Base-by-base conservation (phyloP, 2,329 filamentous ascomycete genomes). In the Elsinoe fawcettii region DNA sequence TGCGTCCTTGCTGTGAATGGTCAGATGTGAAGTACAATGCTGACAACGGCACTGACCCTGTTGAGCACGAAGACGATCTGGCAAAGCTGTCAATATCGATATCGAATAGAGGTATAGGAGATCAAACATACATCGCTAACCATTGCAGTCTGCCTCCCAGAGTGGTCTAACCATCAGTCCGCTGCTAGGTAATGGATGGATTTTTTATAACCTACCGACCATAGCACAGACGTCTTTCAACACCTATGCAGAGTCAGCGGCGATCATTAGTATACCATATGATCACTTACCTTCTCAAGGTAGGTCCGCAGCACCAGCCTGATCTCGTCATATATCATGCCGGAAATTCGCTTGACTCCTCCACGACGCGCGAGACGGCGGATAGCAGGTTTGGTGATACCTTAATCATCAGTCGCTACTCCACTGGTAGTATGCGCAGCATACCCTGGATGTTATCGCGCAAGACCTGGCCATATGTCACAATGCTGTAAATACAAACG, bases 321-420 rank as follows among this genome's bases (percentile, higher is more conserved):
- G 67, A 86, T 89, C 79, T 90, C 84, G 73, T 87, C 86, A 79
- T 89, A 89, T 78, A 89, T 89, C 86, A 88, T 95, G 74, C 90
- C 91, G 72, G 90, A 96, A 72, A 96, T 96, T 95, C 91, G 91
- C 88, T 96, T 96, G 83, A 96, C 91, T 91, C 91, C 91, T 77
- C 91, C 91, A 93, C 91, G 90, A 79, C 91, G 91, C 65, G 91
- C 91, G 74, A 96, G 90, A 93, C 91, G 91, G 71, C 91, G 87
- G 78, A 96, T 96, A 70, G 91, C 91, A 70, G 91, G 91, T 87
- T 96, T 96, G 72, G 91, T 96, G 74, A 96, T 96, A 79, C 41
- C 41, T 46, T 9, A 30, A 9, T 9, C 9, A 9, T 30, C 9
- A 30, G 27, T n/a, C n/a, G n/a, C n/a, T n/a, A n/a, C n/a, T n/a